Evolutionary conservation across 2,329 filamentous ascomycete genomes (phyloP), one percentile per base, ranked within the genome.

Genomic region (Neonectria faginata): DNA sequence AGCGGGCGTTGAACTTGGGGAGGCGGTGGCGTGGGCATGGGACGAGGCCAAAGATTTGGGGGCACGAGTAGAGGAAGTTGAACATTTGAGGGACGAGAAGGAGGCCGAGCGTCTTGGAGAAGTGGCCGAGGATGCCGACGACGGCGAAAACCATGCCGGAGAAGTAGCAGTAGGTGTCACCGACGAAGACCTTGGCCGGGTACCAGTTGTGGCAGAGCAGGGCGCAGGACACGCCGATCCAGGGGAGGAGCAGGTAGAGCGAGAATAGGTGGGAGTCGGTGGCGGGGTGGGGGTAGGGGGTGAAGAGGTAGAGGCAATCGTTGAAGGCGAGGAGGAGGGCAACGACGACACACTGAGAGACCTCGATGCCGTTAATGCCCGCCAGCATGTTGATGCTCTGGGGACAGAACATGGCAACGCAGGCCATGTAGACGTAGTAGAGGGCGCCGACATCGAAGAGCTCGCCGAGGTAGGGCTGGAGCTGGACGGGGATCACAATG

Each of bases 371-470:
- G 79, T 99, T 99, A 80, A 99, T 93, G n/a, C 96, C 96, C 0
- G 96, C 96, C n/a, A 99, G 85, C 81, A 99, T 99, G 84, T 99
- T 99, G 87, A 99, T 99, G 79, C 93, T 94, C 82, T 99, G 98
- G 7, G 96, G 94, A 72, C 94, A 97, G 83, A 99, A 99, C 79
- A 99, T 99, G 77, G 95, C 92, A 71, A 99, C 88, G 61, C 92
- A 91, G 57, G 93, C 93, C 96, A 99, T 99, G 85, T 98, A 99
- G 75, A 91, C 83, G 82, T 99, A 99, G 86, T 99, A 99, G 61
- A 93, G 82, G 77, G 88, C 80, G 33, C 91, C 91, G 8, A 98
- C 88, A 77, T 98, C 90, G 77, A 98, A 86, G 53, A 97, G 87
- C 71, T 93, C 88, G 65, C 94, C 94, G 9, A 97, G 84, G 75